Percentiles rank a stretch among this genome's conserved stretches.
phyloP scores from a whole-genome alignment of 2,329 filamentous ascomycete species.

The Tricladium varicosporioides region DNA sequence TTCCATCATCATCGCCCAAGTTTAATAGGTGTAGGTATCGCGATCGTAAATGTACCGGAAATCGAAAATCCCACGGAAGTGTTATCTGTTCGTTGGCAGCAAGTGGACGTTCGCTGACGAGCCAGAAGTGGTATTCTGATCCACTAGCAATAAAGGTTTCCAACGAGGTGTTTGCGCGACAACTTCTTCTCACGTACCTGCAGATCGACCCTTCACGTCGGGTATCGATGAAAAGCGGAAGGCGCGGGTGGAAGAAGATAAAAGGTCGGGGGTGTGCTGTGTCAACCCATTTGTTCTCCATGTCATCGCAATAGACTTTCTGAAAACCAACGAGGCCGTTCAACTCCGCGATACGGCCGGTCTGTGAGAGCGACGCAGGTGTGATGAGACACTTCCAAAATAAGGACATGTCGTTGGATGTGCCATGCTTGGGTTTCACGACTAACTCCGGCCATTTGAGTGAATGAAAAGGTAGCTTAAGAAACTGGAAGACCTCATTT shows the following conservation, averaged over 20 bases:
- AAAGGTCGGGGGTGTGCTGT: conserved; percentile 66
- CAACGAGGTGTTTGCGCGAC: conserved; percentile 82
- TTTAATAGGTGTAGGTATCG: conserved; percentile 60
- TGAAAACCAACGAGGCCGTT: conserved; percentile 76
- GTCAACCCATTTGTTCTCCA: conserved; percentile 66
- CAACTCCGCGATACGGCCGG: conserved; percentile 59
- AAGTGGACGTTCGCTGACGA: conserved; percentile 79
- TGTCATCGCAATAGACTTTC: conserved; percentile 66
- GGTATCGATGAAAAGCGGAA: conserved; percentile 92
- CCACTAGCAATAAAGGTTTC: conserved; percentile 77
- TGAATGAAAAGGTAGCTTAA: conserved; percentile 33
- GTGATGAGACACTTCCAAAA: conserved; percentile 68
- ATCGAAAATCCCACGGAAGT: conserved; percentile 66
- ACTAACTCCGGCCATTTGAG: conserved; percentile 31
- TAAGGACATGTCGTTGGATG: conserved; percentile 45
- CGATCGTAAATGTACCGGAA: conserved; percentile 51
- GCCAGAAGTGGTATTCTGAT: conserved; percentile 87
- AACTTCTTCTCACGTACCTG: conserved; percentile 89
- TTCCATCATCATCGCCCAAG: conserved; percentile 57
- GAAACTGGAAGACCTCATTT: conserved; percentile 65
- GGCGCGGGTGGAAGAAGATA: conserved; percentile 81
- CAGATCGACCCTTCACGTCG: conserved; percentile 81
- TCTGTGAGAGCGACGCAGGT: conserved; percentile 35
- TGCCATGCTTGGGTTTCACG: conserved; percentile 26
- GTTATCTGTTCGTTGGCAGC: conserved; percentile 61